These are phyloP conservation scores for Aegilops speltoides DNA, from an alignment of 176 grass and related monocot genomes.

Conservation along the genomic window DNA sequence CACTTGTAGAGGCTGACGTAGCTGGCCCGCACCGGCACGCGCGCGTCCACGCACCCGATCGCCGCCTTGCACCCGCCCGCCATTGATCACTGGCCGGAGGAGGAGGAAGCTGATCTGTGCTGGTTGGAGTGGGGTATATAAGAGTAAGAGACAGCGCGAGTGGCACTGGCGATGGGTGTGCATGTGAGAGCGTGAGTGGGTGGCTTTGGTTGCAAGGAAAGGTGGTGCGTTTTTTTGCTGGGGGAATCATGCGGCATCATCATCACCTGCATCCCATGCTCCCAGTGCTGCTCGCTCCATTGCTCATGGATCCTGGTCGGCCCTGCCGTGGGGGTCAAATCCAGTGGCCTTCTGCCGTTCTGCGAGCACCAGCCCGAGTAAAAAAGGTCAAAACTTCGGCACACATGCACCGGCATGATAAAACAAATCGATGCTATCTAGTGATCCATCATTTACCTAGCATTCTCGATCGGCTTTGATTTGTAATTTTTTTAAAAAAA, in stretches of 20 bases:
- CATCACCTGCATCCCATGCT: constrained; percentile 14
- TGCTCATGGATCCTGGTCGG: constrained; percentile 8
- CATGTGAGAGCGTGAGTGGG: constrained; percentile 31
- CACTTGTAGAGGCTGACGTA: constrained; percentile 94
- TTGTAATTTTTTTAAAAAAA: too few species aligned
- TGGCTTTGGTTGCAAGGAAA: constrained; percentile 89
- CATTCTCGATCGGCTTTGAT: too few species aligned
- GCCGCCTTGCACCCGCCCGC: constrained; percentile 66
- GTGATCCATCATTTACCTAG: too few species aligned
- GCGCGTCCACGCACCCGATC: constrained; percentile 58
- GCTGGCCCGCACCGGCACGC: constrained; percentile 62
- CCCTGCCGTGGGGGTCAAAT: constrained; percentile 29
- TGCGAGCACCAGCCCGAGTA: neutral
- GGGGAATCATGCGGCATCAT: constrained; percentile 55
- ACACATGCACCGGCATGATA: neutral
- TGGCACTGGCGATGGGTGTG: neutral
- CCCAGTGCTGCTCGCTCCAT: constrained; percentile 4
- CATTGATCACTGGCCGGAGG: too few species aligned
- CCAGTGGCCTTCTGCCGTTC: constrained; percentile 40
- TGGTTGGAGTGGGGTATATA: constrained; percentile 45
- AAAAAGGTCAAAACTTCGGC: neutral
- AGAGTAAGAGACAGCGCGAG: constrained; percentile 21
- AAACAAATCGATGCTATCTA: too few species aligned
- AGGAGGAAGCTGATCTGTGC: too few species aligned
- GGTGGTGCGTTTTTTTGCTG: constrained; percentile 42